These are phyloP conservation scores for Daldinia childiae DNA, from an alignment of 495 filamentous ascomycete genomes.

Conservation along the genomic window DNA sequence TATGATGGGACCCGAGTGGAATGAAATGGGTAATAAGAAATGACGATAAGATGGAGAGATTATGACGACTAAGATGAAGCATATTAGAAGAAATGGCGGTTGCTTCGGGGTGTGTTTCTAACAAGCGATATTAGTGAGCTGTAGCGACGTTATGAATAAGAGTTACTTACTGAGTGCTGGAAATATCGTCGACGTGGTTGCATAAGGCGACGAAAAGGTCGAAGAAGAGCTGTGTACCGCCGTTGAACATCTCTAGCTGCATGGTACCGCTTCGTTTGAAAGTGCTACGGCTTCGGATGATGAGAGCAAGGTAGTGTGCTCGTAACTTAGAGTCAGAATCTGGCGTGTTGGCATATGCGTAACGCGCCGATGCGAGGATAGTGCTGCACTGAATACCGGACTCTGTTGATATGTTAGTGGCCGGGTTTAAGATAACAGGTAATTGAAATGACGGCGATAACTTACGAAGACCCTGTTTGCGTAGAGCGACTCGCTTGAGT, in stretches of 20 bases:
- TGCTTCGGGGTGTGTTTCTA: slow-evolving; percentile 55
- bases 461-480: slow-evolving; percentile 81
- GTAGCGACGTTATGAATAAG: not conserved
- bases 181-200: slow-evolving; percentile 81
- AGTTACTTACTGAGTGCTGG: slow-evolving; percentile 56
- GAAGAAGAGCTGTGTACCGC: slow-evolving; percentile 84
- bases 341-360: slow-evolving; percentile 87
- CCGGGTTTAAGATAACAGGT: not conserved
- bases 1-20: slow-evolving; percentile 12
- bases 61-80: slow-evolving; percentile 3
- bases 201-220: slow-evolving; percentile 92
- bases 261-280: slow-evolving; percentile 97
- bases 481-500: slow-evolving; percentile 81
- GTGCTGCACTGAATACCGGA: slow-evolving; percentile 83
- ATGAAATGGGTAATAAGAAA: slow-evolving; percentile 24
- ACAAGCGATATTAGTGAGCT: slow-evolving; percentile 1
- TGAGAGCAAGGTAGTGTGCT: slow-evolving; percentile 91
- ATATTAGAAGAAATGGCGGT: slow-evolving; percentile 45
- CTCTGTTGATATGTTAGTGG: slow-evolving; percentile 54
- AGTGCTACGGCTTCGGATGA: slow-evolving; percentile 82
- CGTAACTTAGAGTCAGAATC: slow-evolving; percentile 87
- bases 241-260: slow-evolving; percentile 92
- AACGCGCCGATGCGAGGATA: slow-evolving; percentile 83
- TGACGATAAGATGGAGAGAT: slow-evolving; percentile 21
- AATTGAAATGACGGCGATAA: not conserved